Evolutionary conservation across 305 asterid species (phyloP).

Genomic region (Fraxinus angustifolia): DNA sequence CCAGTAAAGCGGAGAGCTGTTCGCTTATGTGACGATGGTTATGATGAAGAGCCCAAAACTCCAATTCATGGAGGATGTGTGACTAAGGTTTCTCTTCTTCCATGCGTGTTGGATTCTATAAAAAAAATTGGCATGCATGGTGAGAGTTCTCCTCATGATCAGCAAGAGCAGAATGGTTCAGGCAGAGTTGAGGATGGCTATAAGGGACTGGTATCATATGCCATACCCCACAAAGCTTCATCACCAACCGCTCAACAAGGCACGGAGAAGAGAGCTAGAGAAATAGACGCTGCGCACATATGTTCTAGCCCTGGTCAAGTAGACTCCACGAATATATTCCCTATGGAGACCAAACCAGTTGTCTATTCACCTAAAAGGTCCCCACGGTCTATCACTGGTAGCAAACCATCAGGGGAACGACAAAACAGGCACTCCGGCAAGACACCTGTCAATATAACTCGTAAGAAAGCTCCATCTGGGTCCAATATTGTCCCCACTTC

Average conservation of each 20-base stretch:
- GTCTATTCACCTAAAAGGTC: constrained; percentile 51
- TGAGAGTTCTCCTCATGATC: constrained; percentile 32
- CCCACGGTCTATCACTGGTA: constrained; percentile 33
- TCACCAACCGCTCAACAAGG: constrained; percentile 42
- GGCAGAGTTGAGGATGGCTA: constrained; percentile 33
- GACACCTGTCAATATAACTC: constrained; percentile 35
- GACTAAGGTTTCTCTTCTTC: constrained; percentile 35
- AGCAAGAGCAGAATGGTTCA: constrained; percentile 27
- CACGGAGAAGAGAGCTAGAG: constrained; percentile 42
- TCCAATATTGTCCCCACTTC: constrained; percentile 29
- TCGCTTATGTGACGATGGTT: constrained; percentile 63
- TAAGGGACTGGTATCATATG: constrained; percentile 43
- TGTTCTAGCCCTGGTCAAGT: constrained; percentile 36
- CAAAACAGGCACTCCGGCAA: constrained; percentile 42
- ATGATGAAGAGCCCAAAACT: constrained; percentile 77
- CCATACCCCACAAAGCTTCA: constrained; percentile 25
- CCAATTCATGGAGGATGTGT: constrained; percentile 77
- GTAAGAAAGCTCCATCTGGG: constrained; percentile 41
- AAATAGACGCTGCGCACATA: constrained; percentile 26
- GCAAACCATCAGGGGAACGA: constrained; percentile 37
- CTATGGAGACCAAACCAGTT: constrained; percentile 40
- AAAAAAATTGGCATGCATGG: constrained; percentile 35
- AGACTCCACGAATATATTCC: constrained; percentile 35
- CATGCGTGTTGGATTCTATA: constrained; percentile 32
- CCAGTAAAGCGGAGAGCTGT: constrained; percentile 75